These are phyloP conservation scores for Aureobasidium sp. DNA, from an alignment of 2,329 filamentous ascomycete genomes.

Conservation along the genomic window DNA sequence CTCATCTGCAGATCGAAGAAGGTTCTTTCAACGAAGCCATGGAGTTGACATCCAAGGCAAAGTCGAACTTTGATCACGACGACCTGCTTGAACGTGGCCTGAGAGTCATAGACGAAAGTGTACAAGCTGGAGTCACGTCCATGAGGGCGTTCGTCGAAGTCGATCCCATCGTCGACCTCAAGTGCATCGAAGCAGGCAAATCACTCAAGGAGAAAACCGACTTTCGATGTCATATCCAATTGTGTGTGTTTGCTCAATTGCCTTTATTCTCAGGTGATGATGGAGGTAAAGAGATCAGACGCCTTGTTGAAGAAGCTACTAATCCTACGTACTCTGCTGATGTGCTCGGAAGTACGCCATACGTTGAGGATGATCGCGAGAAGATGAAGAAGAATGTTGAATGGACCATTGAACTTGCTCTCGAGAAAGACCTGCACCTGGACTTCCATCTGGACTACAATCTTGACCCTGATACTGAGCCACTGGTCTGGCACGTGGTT, in stretches of 20 bases:
- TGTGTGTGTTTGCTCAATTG: constrained; percentile 66
- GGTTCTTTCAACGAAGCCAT: constrained; percentile 64
- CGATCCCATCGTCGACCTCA: constrained; percentile 53
- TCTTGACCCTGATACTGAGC: constrained; percentile 43
- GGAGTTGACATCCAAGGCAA: constrained; percentile 51
- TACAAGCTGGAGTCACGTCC: constrained; percentile 57
- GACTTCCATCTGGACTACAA: constrained; percentile 70
- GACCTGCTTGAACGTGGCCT: constrained; percentile 59
- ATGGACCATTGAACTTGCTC: constrained; percentile 54
- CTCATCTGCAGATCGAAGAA: constrained; percentile 51
- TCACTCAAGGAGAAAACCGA: constrained; percentile 44
- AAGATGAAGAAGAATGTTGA: constrained; percentile 52
- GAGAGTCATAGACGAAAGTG: constrained; percentile 59
- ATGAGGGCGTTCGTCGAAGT: constrained; percentile 68
- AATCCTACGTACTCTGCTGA: constrained; percentile 40
- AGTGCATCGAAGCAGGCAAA: constrained; percentile 52
- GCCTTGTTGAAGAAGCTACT: constrained; percentile 43
- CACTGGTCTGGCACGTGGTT: constrained; percentile 51
- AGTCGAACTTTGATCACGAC: constrained; percentile 52
- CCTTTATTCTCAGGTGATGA: constrained; percentile 52
- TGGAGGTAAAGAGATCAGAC: constrained; percentile 44
- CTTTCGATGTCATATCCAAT: constrained; percentile 53
- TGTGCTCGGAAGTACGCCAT: constrained; percentile 61
- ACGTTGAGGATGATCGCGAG: constrained; percentile 52
- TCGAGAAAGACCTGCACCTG: constrained; percentile 48